phyloP scores from a whole-genome alignment of 2,329 filamentous ascomycete species.

The Beauveria asiatica region DNA sequence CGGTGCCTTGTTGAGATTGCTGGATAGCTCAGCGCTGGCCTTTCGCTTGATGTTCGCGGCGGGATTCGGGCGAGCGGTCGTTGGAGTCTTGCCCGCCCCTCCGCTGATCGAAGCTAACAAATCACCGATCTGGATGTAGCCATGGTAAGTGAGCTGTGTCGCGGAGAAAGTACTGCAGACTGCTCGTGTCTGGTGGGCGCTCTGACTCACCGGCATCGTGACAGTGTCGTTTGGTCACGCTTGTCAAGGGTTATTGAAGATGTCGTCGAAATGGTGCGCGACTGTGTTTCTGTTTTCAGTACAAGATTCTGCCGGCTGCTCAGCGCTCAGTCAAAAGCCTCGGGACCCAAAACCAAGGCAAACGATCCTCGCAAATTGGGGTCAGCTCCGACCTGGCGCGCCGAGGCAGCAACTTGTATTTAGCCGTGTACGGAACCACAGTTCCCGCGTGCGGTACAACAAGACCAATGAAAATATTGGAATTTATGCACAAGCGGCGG shows the following conservation, averaged over 20 bases:
- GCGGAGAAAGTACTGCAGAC: too few species aligned
- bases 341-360: conserved; percentile 10
- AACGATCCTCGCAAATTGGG: conserved; percentile 6
- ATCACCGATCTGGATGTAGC: conserved; percentile 36
- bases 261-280: neutral
- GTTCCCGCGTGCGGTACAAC: neutral
- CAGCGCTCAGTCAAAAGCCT: conserved; percentile 11
- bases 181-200: neutral
- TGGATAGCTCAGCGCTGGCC: conserved; percentile 41
- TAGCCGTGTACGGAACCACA: neutral
- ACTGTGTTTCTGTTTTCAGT: neutral
- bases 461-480: neutral
- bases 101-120: conserved; percentile 55
- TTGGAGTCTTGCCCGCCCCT: conserved; percentile 34
- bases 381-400: conserved; percentile 7
- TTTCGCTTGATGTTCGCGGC: conserved; percentile 43
- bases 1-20: conserved; percentile 32
- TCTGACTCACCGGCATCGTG: conserved; percentile 16
- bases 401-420: conserved; percentile 7
- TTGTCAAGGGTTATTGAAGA: neutral
- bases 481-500: neutral
- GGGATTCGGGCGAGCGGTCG: conserved; percentile 16
- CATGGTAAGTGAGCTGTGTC: neutral
- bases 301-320: conserved; percentile 2
- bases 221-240: neutral